A percentile compares a stretch with the other conserved stretches of the same genome.
Evolutionary conservation across 1,284 basidiomycete genomes (phyloP).

Genomic region (Inonotus obliquus): DNA sequence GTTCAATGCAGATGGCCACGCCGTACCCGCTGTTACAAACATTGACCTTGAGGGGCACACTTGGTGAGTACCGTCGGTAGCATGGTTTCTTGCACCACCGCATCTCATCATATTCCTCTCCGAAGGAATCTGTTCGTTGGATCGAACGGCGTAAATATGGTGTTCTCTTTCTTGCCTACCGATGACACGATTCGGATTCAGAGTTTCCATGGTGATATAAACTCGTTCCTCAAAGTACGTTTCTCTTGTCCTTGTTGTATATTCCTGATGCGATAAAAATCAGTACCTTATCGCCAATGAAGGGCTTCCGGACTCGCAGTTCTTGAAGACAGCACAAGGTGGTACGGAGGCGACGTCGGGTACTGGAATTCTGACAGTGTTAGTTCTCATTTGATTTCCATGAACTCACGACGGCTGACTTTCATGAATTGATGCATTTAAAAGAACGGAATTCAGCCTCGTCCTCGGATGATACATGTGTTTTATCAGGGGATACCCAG

Average conservation of each 20-base stretch:
- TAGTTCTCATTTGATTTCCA: conserved; percentile 15
- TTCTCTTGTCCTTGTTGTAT: not conserved
- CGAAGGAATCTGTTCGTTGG: conserved; percentile 55
- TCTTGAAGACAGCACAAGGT: conserved; percentile 37
- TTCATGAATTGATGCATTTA: not conserved
- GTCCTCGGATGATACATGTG: not conserved
- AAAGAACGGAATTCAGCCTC: conserved; percentile 3
- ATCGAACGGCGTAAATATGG: conserved; percentile 53
- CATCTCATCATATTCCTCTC: not conserved
- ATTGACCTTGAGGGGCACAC: conserved; percentile 43
- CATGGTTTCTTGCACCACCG: not conserved
- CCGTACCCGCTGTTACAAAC: conserved; percentile 38
- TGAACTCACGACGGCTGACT: not conserved
- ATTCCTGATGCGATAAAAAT: not conserved
- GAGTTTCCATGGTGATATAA: conserved; percentile 52
- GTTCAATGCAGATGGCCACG: conserved; percentile 31
- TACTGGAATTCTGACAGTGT: conserved; percentile 50
- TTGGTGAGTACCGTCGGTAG: conserved; percentile 35
- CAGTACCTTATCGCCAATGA: conserved; percentile 10
- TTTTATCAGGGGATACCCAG: no score
- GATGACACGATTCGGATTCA: conserved; percentile 28
- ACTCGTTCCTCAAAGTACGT: conserved; percentile 47
- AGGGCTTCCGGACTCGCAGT: conserved; percentile 7
- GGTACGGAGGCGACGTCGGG: conserved; percentile 55
- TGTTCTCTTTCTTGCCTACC: conserved; percentile 58